Base-by-base conservation (phyloP, 148 eudicot genomes). In the Drosera capensis region DNA sequence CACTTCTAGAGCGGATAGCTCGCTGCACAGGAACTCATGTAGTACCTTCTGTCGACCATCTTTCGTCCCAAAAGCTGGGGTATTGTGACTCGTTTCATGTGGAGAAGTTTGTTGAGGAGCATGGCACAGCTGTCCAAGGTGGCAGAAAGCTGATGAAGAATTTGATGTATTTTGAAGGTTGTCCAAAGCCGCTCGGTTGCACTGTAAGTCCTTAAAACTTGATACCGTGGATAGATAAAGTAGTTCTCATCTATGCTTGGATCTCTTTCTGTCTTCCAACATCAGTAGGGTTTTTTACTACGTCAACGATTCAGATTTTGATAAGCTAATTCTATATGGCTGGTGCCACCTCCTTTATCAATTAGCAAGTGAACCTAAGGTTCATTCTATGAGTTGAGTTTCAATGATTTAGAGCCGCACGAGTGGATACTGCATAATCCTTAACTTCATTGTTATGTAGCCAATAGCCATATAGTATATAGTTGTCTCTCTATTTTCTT, bases 1-100 rank as follows among this genome's bases (percentile, higher is more conserved):
- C 99, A 20, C 88, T 90, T 47, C 71, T 90, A 66, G 99, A 90
- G 52, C 93, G 95, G 40, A 85, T 90, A 73, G 80, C 99, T 28
- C 99, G 99, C 54, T 90, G 99, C 79, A 80, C 88, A 21, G 95
- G 95, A 49, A 80, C 68, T 53, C 88, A 90, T 60, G 78, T 90
- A 30, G 88, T 84, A 59, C 87, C 85, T 50, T 84, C 99, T 49
- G 74, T 90, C 50, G 99, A 90, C 58, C 84, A 80, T 63, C 85
- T 90, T 17, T 80, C 82, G 7, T 62, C 84, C 20, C 74, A 67
- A 40, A 84, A 69, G 52, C 52, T 80, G 66, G 99, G 99, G 26
- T 56, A 73, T 46, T 90, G 95, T 63, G 99, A 90, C 21, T 37
- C 59, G 48, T 84, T 90, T 60, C 87, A 84, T 47, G 93, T 90